A percentile compares a stretch with the other conserved stretches of the same genome.
Evolutionary conservation across 1,139 yeast genomes (phyloP).

Genomic region (Taiozyma onychis): DNA sequence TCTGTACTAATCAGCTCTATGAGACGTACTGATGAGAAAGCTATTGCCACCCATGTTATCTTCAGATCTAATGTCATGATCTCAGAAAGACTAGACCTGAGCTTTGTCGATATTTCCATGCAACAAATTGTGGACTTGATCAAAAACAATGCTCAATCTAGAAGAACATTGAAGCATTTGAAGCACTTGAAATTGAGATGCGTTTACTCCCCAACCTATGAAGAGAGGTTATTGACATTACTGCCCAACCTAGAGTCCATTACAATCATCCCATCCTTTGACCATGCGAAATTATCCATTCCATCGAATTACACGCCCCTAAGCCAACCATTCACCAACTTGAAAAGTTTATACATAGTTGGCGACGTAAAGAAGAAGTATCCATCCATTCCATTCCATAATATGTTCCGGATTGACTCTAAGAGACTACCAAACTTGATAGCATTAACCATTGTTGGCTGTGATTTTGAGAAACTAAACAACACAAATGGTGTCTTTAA

Average conservation of each 20-base stretch:
- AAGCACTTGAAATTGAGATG: slow-evolving; percentile 12
- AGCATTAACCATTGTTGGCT: slow-evolving; percentile 17
- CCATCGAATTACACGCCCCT: slow-evolving; percentile 8
- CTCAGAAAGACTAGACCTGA: slow-evolving; percentile 8
- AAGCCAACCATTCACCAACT: slow-evolving; percentile 3
- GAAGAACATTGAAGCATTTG: slow-evolving; percentile 2
- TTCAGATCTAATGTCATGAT: slow-evolving; percentile 7
- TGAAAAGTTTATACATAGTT: slow-evolving; percentile 10
- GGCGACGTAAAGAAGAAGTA: slow-evolving; percentile 15
- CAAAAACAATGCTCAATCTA: neutral
- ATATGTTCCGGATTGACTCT: slow-evolving; percentile 11
- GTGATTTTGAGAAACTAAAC: slow-evolving; percentile 15
- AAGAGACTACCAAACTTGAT: slow-evolving; percentile 11
- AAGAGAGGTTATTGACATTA: slow-evolving; percentile 10
- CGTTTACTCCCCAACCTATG: slow-evolving; percentile 12
- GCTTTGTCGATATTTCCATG: slow-evolving; percentile 12
- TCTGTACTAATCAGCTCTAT: slow-evolving; percentile 8
- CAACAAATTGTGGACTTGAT: slow-evolving; percentile 12
- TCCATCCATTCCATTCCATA: slow-evolving; percentile 15
- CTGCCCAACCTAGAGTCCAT: slow-evolving; percentile 15
- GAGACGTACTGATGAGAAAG: slow-evolving; percentile 17
- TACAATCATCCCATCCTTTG: slow-evolving; percentile 8
- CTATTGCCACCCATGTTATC: slow-evolving; percentile 10
- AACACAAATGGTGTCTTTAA: slow-evolving; percentile 15
- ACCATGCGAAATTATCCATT: slow-evolving; percentile 3